A percentile compares a stretch with the other conserved stretches of the same genome.
phyloP scores from a whole-genome alignment of 805 yeast genomes.

The Yarrowia sp. region DNA sequence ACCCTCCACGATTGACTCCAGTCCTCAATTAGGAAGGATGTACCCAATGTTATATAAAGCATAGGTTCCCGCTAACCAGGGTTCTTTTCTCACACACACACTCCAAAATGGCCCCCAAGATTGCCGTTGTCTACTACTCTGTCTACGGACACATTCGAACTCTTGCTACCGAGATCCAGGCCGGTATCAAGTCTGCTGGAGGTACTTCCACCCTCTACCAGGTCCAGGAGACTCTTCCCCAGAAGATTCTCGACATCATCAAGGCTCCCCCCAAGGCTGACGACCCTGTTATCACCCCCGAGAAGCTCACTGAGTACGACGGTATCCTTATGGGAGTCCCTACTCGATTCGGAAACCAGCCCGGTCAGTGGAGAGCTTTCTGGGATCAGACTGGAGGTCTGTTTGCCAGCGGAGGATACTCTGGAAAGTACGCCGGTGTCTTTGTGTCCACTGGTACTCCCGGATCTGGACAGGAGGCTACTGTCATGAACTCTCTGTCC shows the following conservation, averaged over 20 bases:
- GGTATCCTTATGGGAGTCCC: slow-evolving; percentile 78
- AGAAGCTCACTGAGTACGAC: slow-evolving; percentile 60
- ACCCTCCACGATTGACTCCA: not conserved
- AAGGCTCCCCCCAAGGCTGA: slow-evolving; percentile 56
- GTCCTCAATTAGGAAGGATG: not conserved
- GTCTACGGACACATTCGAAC: slow-evolving; percentile 73
- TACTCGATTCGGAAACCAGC: slow-evolving; percentile 71
- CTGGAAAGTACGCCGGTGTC: slow-evolving; percentile 75
- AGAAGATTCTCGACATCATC: slow-evolving; percentile 56
- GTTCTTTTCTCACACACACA: not conserved
- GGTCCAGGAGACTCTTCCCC: slow-evolving; percentile 72
- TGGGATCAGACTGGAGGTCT: slow-evolving; percentile 75
- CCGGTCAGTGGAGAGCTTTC: slow-evolving; percentile 73
- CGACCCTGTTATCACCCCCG: slow-evolving; percentile 57
- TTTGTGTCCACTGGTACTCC: slow-evolving; percentile 69
- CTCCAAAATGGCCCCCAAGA: slow-evolving; percentile 43
- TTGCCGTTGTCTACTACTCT: slow-evolving; percentile 78
- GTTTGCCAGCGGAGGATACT: slow-evolving; percentile 68
- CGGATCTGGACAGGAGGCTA: slow-evolving; percentile 79
- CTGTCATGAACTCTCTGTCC: slow-evolving; percentile 57
- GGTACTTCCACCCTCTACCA: slow-evolving; percentile 69
- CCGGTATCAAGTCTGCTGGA: slow-evolving; percentile 69
- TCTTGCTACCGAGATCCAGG: slow-evolving; percentile 65
- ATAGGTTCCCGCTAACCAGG: too few relatives aligned
- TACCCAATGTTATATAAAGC: not conserved